Base-by-base conservation (phyloP, 495 filamentous ascomycete genomes). In the Penicillium flavigenum region DNA sequence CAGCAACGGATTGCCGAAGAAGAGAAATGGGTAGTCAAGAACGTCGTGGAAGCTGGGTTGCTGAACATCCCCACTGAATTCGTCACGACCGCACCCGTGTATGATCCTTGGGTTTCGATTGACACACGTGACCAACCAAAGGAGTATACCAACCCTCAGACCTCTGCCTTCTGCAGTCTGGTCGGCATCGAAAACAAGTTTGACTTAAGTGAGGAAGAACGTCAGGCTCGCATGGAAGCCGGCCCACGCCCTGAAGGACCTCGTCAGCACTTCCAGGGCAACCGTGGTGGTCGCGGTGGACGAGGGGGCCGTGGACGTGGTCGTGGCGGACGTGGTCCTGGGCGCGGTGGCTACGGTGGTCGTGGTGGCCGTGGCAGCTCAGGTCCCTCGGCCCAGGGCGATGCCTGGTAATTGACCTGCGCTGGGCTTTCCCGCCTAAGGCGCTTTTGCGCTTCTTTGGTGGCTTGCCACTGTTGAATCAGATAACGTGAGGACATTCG, bases 111-210 rank as follows among this genome's bases (percentile, higher is more conserved):
- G 0, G 68, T 76, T 0, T 63, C 71, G 0, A 62, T 79, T 49
- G 58, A 67, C 48, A 71, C 72, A 7, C 54, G 54, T 1, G 68
- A 79, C 10, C 79, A 82, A 65, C 90, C 92, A 2, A 65, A 69
- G 0, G 91, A 95, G 72, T 95, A 91, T 67, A 88, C 77, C 12
- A 97, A 92, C 66, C 83, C 86, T 5, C 92, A 97, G 72, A 97
- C 90, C 9, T 71, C 71, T 7, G 65, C 71, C 17, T 98, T 94
- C 70, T 97, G 94, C 67, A 76, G 84, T 51, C 67, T 96, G 54
- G 46, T 96, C 1, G 84, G 83, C 4, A 89, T 97, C 38, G 75
- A 80, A 29, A 92, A 98, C 71, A 78, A 83, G 41, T 96, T 96
- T 75, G 75, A 83, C 58, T 76, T 86, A 0, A 85, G 67, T 3